Base-by-base conservation (phyloP, 2,329 filamentous ascomycete genomes). In the Apiospora kogelbergensis region DNA sequence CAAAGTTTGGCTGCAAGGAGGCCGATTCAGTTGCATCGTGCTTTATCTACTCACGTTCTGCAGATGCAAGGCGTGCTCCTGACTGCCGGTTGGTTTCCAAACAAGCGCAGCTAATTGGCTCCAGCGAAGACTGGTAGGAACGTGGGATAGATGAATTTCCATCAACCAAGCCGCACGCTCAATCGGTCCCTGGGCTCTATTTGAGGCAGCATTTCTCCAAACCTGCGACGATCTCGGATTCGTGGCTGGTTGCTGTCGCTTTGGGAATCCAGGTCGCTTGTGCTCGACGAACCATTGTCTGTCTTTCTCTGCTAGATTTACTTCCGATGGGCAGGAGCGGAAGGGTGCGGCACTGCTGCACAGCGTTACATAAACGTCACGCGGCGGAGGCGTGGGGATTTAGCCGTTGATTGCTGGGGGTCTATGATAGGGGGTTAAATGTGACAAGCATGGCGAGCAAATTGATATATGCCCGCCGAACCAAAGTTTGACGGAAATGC, bases 351-450 rank as follows among this genome's bases (percentile, higher is more conserved):
- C 5, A 10, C 1, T 2, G 13, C 37, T 10, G n/a, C 15, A 10
- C 48, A 33, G 15, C 6, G 48, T 57, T 37, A 26, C 48, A 57
- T 57, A 9, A 26, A n/a, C 26, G 53, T 60, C 53, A 60, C 30
- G 17, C 30, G 48, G 48, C 48, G 15, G 26, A 57, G 48, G 17
- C 15, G 30, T 9, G 53, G 53, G 30, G 6, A 65, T 65, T 65
- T 65, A 65, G 63, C 63, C 63, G 40, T 42, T 9, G 37, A 40
- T 17, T 20, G n/a, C n/a, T 26, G 6, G 63, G 17, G 37, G 11
- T 22, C 1, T 5, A 5, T 65, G 63, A 42, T 65, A 65, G 63
- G 63, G 63, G 63, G 63, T 5, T 65, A 65, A 65, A 65, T 65
- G 63, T 30, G 37, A 42, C 22, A 24, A 33, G 9, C n/a, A 42